Evolutionary conservation across 371 early-diverging fungal species (phyloP), one percentile per base, ranked within the genome.

Genomic region (Rhizopus microsporus): DNA sequence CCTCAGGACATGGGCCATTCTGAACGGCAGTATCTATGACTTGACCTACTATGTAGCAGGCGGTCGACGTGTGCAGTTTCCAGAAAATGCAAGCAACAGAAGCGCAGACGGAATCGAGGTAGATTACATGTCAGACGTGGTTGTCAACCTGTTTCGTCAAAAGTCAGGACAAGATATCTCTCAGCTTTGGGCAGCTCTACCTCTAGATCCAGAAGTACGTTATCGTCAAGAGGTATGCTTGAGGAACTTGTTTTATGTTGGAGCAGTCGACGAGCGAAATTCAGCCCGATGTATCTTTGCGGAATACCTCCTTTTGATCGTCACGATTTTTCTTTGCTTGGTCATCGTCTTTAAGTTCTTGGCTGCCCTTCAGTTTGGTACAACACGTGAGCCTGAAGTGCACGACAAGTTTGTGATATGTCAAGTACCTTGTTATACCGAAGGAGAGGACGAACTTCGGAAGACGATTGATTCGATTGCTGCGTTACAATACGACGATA

Each of bases 341-440:
- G 90, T 97, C 29, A 92, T 96, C 51, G 74, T 90, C 51, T 85
- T 96, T 78, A 96, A 96, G 77, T 94, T 93, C 55, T 69, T 96
- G 56, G 90, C 95, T 7, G 96, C 97, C 0, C 68, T 97, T 60
- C 95, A 92, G 67, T 80, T 95, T 48, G 86, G 89, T 2, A 65
- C 79, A 9, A 63, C 71, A 47, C 75, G 82, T 7, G 78, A 81
- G 17, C 94, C 93, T 74, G 15, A 90, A 56, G 61, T 4, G 57
- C 88, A 91, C 58, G 90, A 93, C 74, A 89, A 92, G 56, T 98
- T 98, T 62, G 90, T 93, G 38, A 87, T 98, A 39, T 87, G 87
- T 50, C 85, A 87, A 51, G 81, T 87, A 5, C 98, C 99, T 12
- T 99, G 99, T 77, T 99, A 99, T 75, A 97, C 99, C 7, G 99